Evolutionary conservation across 352 stramenopile genomes (phyloP).

Genomic region (Phytophthora palmivora): DNA sequence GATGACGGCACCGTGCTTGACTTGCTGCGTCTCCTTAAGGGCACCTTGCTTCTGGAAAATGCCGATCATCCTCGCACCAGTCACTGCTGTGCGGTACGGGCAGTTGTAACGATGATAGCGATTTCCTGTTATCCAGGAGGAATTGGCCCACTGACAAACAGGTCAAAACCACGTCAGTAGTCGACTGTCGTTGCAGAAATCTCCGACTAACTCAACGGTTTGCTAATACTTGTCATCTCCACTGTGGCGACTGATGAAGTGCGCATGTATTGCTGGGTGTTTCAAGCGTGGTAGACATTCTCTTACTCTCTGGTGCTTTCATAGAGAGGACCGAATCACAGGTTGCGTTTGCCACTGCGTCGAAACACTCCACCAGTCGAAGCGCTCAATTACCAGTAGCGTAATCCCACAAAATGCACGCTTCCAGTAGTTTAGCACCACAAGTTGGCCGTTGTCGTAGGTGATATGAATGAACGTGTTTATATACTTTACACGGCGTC

Average conservation of each 20-base stretch:
- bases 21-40: no score
- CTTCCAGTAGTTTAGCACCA: no score
- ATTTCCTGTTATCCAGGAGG: no score
- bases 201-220: slow-evolving; percentile 16
- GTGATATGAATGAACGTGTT: slow-evolving; percentile 23
- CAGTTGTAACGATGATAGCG: neutral
- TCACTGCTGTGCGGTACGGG: slow-evolving; percentile 7
- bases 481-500: slow-evolving; percentile 36
- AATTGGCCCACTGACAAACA: no score
- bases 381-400: no score
- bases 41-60: no score
- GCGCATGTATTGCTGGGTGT: slow-evolving; percentile 5
- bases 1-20: no score
- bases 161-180: no score
- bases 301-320: slow-evolving; percentile 8
- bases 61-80: neutral
- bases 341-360: neutral
- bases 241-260: slow-evolving; percentile 11
- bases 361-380: no score
- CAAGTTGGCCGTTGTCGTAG: neutral
- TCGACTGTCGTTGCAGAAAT: no score
- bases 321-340: slow-evolving; percentile 13
- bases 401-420: no score
- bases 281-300: slow-evolving; percentile 13
- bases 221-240: slow-evolving; percentile 2